These are phyloP conservation scores for Paraphaeosphaeria minitans DNA, from an alignment of 2,329 filamentous ascomycete species.

Conservation along the genomic window DNA sequence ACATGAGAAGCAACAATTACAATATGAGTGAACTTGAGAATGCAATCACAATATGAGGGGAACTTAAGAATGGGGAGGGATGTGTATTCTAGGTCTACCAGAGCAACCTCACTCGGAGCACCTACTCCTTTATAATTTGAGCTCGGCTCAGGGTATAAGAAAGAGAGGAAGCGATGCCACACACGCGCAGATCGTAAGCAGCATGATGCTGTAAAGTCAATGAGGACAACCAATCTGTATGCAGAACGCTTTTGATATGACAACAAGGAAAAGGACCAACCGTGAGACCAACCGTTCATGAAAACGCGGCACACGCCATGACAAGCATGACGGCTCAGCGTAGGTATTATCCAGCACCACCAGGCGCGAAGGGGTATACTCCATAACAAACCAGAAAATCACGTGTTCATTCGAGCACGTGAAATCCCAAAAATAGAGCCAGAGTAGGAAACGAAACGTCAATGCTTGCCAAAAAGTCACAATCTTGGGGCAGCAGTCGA, in stretches of 20 bases:
- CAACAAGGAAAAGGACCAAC: slow-evolving; percentile 8
- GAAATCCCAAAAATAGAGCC: slow-evolving; percentile 12
- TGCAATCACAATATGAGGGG: background rate
- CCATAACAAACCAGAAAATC: slow-evolving; percentile 16
- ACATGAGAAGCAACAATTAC: background rate
- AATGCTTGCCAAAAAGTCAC: slow-evolving; percentile 7
- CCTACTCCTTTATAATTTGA: background rate
- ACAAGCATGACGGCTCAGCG: slow-evolving; percentile 3
- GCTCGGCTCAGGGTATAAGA: background rate
- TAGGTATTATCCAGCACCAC: slow-evolving; percentile 14
- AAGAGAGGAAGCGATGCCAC: background rate
- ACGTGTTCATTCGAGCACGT: slow-evolving; percentile 19
- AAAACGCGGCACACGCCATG: slow-evolving; percentile 8
- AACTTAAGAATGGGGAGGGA: background rate
- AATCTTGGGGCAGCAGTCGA: slow-evolving; percentile 16
- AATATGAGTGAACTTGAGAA: background rate
- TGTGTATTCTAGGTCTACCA: slow-evolving; percentile 14
- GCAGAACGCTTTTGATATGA: slow-evolving; percentile 10
- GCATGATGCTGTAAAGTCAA: slow-evolving; percentile 2
- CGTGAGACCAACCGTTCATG: slow-evolving; percentile 8
- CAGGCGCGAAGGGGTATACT: slow-evolving; percentile 16
- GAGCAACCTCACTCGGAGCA: slow-evolving; percentile 12
- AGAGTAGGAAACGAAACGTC: slow-evolving; percentile 9
- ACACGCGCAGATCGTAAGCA: background rate
- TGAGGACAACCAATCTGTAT: slow-evolving; percentile 12